Evolutionary conservation across 2,329 filamentous ascomycete species (phyloP), one percentile per base, ranked within the genome.

Genomic region (Nemania bipapillata): DNA sequence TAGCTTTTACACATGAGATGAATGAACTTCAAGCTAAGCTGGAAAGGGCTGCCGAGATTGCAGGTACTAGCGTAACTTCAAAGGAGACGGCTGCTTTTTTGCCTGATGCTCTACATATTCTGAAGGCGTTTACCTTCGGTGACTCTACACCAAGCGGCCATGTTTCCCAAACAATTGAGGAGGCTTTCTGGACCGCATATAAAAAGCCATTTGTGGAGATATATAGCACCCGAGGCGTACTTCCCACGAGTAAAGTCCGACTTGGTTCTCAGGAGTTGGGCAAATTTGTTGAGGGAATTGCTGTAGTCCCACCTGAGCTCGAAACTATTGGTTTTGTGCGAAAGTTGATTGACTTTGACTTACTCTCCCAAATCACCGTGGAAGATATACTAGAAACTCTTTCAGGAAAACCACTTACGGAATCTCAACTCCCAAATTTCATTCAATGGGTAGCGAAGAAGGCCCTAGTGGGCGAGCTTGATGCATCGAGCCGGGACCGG

Each of bases 181-280:
- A 97, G 80, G 92, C 94, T 0, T 99, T 99, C 78, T 99, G 96
- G 96, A 96, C 90, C 40, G 94, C 93, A 70, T 96, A 92, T 76
- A 91, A 89, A 77, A 91, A 91, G 71, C 89, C 93, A 2, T 91
- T 89, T 0, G 93, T 98, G 65, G 94, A 97, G 76, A 87, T 97
- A 6, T 90, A 96, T 72, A 97, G 94, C 1, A 97, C 91, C 22
- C 89, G 91, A 66, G 96, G 96, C 64, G 90, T 99, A 6, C 84
- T 97, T 62, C 89, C 91, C n/a, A 96, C 92, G 40, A 89, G 92
- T 12, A 87, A 92, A 73, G 93, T 97, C 40, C 92, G 96, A 37
- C 87, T 97, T 73, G 92, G 83, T 78, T 82, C 91, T 78, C 78
- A 92, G 83, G 84, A 90, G 73, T 78, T 90, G 58, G 83, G 82